Conservation (phyloP, 805 yeast genomes). For the Cyberlindnera veronae region DNA sequence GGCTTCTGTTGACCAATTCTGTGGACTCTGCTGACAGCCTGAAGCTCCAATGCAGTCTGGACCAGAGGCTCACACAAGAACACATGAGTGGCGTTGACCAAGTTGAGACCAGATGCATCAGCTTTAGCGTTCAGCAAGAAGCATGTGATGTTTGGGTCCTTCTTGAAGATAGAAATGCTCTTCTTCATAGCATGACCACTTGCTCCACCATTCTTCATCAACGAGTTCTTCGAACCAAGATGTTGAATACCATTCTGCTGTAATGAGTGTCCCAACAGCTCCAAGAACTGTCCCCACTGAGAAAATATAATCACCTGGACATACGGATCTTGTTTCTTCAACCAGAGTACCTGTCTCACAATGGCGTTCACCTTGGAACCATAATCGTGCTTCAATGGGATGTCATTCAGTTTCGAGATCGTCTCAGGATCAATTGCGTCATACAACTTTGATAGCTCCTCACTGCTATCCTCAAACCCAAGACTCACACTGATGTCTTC, state of each 20-base stretch:
- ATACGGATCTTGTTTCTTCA: slow-evolving; percentile 47
- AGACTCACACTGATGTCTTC: slow-evolving; percentile 48
- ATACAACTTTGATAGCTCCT: slow-evolving; percentile 21
- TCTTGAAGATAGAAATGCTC: slow-evolving; percentile 60
- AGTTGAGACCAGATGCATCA: slow-evolving; percentile 86
- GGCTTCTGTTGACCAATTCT: slow-evolving; percentile 82
- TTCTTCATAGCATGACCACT: slow-evolving; percentile 7
- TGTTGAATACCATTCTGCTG: slow-evolving; percentile 51
- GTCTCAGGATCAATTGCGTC: slow-evolving; percentile 37
- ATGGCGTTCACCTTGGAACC: slow-evolving; percentile 89
- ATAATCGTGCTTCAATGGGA: slow-evolving; percentile 46
- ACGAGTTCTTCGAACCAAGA: slow-evolving; percentile 44
- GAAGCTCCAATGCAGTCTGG: slow-evolving; percentile 81
- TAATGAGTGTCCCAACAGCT: slow-evolving; percentile 63
- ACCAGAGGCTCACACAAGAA: slow-evolving; percentile 90
- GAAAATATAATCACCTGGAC: slow-evolving; percentile 82
- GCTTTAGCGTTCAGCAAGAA: slow-evolving; percentile 80
- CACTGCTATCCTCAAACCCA: slow-evolving; percentile 25
- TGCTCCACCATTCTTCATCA: slow-evolving; percentile 6
- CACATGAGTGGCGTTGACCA: slow-evolving; percentile 90
- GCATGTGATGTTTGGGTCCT: slow-evolving; percentile 65
- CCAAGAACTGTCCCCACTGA: slow-evolving; percentile 79
- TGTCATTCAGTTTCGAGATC: slow-evolving; percentile 44
- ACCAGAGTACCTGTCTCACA: slow-evolving; percentile 63
- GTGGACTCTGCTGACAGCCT: slow-evolving; percentile 89